phyloP scores from a whole-genome alignment of 2,329 filamentous ascomycete genomes.

The Botrytis fabae region DNA sequence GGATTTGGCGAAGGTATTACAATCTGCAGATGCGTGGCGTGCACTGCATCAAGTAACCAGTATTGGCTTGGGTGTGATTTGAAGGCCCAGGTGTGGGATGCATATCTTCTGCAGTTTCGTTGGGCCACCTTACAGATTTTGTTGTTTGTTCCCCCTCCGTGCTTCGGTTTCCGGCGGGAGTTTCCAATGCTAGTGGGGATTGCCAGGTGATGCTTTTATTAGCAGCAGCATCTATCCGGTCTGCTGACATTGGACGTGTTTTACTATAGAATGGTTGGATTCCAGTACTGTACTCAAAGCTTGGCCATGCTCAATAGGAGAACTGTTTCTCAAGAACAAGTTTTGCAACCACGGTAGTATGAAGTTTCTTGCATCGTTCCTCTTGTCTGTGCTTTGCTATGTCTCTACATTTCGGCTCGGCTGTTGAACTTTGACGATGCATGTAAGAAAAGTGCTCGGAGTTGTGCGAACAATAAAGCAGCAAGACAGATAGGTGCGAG shows the following conservation, averaged over 20 bases:
- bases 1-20: neutral
- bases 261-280: neutral
- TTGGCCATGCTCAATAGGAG: neutral
- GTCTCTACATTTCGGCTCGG: neutral
- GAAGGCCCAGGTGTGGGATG: neutral
- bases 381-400: neutral
- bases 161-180: neutral
- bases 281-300: neutral
- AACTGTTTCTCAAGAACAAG: neutral
- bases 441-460: neutral
- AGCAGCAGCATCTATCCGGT: neutral
- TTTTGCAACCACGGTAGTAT: neutral
- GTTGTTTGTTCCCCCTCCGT: slow-evolving; percentile 5
- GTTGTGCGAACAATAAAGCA: slow-evolving; percentile 7
- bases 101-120: neutral
- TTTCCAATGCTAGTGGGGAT: neutral
- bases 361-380: neutral
- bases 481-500: slow-evolving; percentile 3
- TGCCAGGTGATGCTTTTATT: slow-evolving; percentile 8
- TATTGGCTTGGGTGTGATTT: slow-evolving; percentile 1
- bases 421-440: neutral
- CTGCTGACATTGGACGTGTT: neutral
- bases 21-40: slow-evolving; percentile 5
- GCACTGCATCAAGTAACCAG: slow-evolving; percentile 5
- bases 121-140: slow-evolving; percentile 4